A percentile compares a stretch with the other conserved stretches of the same genome.
These are phyloP conservation scores for Tolypocladium tundrense DNA, from an alignment of 2,329 filamentous ascomycete species.

Conservation along the genomic window DNA sequence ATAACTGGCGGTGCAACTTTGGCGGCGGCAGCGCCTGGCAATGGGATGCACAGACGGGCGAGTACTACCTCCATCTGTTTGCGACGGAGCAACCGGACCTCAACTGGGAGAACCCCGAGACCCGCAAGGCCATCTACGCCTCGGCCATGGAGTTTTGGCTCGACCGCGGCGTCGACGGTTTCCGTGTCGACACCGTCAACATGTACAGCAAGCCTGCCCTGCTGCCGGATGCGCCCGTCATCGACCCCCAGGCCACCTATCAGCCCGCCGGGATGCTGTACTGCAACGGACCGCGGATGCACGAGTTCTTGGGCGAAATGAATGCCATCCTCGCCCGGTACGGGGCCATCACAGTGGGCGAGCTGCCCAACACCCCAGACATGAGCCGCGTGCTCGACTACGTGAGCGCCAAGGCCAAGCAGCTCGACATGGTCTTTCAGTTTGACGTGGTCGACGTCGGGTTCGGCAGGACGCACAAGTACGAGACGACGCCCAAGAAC, in stretches of 20 bases:
- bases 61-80: conserved; percentile 73
- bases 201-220: conserved; percentile 55
- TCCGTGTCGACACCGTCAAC: conserved; percentile 68
- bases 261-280: conserved; percentile 48
- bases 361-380: conserved; percentile 54
- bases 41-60: conserved; percentile 60
- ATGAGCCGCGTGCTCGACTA: conserved; percentile 47
- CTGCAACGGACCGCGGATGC: conserved; percentile 58
- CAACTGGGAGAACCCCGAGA: conserved; percentile 69
- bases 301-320: conserved; percentile 60
- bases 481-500: conserved; percentile 34
- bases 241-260: conserved; percentile 31
- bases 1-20: conserved; percentile 62
- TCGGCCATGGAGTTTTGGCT: conserved; percentile 73
- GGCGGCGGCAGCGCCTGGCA: conserved; percentile 53
- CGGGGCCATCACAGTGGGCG: conserved; percentile 60
- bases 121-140: conserved; percentile 60
- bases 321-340: conserved; percentile 48
- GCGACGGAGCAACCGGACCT: conserved; percentile 68
- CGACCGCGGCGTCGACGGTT: conserved; percentile 59
- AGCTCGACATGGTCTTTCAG: conserved; percentile 62
- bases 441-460: conserved; percentile 55
- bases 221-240: conserved; percentile 48
- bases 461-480: conserved; percentile 37
- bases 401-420: conserved; percentile 44